These are phyloP conservation scores for Sutorius eximius DNA, from an alignment of 1,284 basidiomycete genomes.

Conservation along the genomic window DNA sequence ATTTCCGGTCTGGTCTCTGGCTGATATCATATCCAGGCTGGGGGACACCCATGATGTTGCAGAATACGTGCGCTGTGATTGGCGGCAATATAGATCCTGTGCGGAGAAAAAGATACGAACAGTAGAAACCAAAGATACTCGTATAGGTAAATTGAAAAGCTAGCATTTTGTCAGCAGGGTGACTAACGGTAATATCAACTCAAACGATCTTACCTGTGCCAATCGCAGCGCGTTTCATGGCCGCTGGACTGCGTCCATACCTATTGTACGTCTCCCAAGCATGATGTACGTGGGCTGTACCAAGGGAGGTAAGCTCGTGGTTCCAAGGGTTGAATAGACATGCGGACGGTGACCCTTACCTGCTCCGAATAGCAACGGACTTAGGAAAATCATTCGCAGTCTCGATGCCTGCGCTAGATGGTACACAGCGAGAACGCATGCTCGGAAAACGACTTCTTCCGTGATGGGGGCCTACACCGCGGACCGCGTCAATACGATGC, in stretches of 20 bases:
- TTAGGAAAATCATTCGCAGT: constrained; percentile 68
- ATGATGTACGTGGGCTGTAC: constrained; percentile 87
- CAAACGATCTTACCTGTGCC: constrained; percentile 53
- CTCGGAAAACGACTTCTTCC: constrained; percentile 91
- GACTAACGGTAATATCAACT: background rate
- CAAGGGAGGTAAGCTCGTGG: constrained; percentile 12
- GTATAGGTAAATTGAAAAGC: constrained; percentile 90
- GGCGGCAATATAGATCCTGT: constrained; percentile 68
- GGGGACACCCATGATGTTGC: constrained; percentile 94
- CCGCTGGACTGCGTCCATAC: constrained; percentile 61
- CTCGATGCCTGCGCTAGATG: constrained; percentile 62
- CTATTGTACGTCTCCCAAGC: constrained; percentile 81
- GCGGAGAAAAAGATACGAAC: constrained; percentile 82
- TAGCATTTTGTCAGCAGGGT: constrained; percentile 34
- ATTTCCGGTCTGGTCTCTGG: constrained; percentile 38
- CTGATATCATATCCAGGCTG: constrained; percentile 40
- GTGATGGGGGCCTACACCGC: constrained; percentile 76
- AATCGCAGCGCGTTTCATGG: constrained; percentile 61
- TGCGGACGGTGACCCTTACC: constrained; percentile 47
- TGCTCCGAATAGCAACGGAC: constrained; percentile 86
- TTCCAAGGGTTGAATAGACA: background rate
- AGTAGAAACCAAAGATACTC: constrained; percentile 89
- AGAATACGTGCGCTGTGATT: constrained; percentile 81
- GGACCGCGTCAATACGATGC: background rate
- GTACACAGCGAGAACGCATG: constrained; percentile 78